Evolutionary conservation across 768 basidiomycete genomes (phyloP).

Genomic region (Pleurotus pulmonarius): DNA sequence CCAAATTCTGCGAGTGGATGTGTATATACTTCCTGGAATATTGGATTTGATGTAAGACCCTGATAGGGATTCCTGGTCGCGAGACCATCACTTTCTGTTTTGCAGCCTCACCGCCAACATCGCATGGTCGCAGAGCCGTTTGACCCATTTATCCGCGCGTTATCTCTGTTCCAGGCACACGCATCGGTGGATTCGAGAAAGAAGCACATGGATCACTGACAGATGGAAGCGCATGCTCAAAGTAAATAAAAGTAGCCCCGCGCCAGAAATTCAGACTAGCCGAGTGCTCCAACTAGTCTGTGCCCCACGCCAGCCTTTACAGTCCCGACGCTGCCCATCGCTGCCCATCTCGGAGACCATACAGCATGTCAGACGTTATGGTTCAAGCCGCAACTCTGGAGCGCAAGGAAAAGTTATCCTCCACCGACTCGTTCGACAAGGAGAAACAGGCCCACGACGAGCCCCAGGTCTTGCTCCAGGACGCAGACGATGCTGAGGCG

Average conservation of each 20-base stretch:
- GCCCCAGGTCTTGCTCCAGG: conserved; percentile 18
- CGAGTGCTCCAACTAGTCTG: not conserved
- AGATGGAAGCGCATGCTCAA: conserved; percentile 6
- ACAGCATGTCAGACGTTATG: not conserved
- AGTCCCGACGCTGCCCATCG: not conserved
- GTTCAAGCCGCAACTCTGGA: not conserved
- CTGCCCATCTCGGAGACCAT: not conserved
- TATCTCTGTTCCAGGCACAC: conserved; percentile 6
- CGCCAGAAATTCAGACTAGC: not conserved
- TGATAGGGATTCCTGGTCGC: conserved; percentile 1
- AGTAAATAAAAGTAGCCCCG: not conserved
- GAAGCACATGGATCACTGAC: conserved; percentile 8
- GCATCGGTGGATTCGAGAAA: not conserved
- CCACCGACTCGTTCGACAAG: conserved; percentile 17
- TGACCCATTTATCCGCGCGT: conserved; percentile 5
- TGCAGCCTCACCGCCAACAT: not conserved
- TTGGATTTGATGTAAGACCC: not conserved
- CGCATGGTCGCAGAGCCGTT: not conserved
- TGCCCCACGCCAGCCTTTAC: not conserved
- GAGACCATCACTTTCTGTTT: not conserved
- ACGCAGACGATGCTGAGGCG: conserved; percentile 19
- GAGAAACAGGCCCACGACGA: conserved; percentile 17
- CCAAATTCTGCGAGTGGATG: not conserved
- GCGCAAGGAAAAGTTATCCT: conserved; percentile 15
- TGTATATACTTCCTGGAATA: not conserved